phyloP scores from a whole-genome alignment of 768 basidiomycete species.

The Rhizopogon roseolus region DNA sequence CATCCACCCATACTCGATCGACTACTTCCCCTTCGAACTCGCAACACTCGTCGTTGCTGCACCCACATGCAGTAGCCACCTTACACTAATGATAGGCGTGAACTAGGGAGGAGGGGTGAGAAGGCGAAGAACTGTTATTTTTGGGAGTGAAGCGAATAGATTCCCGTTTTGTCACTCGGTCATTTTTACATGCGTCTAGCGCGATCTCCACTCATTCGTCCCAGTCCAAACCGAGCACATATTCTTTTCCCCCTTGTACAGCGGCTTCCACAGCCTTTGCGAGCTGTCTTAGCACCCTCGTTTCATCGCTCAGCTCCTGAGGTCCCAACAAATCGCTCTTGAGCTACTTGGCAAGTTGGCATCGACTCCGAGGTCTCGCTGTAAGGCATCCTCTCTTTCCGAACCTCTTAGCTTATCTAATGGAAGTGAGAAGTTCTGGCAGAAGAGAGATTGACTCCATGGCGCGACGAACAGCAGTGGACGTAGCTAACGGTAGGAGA shows the following conservation, averaged over 20 bases:
- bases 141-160: conserved; percentile 46
- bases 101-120: conserved; percentile 76
- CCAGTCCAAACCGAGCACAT: conserved; percentile 64
- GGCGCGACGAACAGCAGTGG: conserved; percentile 51
- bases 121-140: conserved; percentile 79
- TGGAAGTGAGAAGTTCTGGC: conserved; percentile 42
- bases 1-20: no score
- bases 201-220: conserved; percentile 25
- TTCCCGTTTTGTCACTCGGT: neutral
- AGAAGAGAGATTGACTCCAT: conserved; percentile 49
- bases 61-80: no score
- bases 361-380: conserved; percentile 60
- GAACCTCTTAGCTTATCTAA: conserved; percentile 62
- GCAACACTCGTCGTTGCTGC: no score
- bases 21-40: no score
- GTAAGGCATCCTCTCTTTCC: conserved; percentile 62
- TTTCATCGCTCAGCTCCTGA: conserved; percentile 42
- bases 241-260: conserved; percentile 50
- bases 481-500: conserved; percentile 51
- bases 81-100: conserved; percentile 74
- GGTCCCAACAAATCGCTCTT: conserved; percentile 8
- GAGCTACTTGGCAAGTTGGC: conserved; percentile 39
- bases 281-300: conserved; percentile 47
- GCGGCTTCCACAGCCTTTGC: conserved; percentile 66
- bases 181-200: neutral